A percentile compares a stretch with the other conserved stretches of the same genome.
Evolutionary conservation across 345 rosid species (phyloP).

Genomic region (Pseudoturritis turrita): DNA sequence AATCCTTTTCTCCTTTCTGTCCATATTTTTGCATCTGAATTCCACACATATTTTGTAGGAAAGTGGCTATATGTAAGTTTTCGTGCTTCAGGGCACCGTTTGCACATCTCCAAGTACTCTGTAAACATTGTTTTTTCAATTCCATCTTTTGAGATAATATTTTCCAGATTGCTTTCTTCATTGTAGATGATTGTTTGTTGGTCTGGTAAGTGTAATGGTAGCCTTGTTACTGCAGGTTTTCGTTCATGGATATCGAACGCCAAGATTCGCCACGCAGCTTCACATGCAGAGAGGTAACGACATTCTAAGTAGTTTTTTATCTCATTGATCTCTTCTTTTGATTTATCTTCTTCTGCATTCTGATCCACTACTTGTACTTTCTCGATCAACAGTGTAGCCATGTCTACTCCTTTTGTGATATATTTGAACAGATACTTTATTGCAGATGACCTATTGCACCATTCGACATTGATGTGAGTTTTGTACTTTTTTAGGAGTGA

Average conservation of each 20-base stretch:
- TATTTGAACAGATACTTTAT: conserved; percentile 3
- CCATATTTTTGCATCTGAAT: neutral
- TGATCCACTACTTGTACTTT: neutral
- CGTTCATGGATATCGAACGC: neutral
- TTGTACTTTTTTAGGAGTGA: neutral
- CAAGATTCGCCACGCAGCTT: neutral
- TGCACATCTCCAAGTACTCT: neutral
- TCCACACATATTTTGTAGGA: neutral
- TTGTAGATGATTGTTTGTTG: neutral
- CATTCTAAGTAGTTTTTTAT: neutral
- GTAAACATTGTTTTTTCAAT: neutral
- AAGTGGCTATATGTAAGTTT: neutral
- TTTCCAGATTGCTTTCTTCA: neutral
- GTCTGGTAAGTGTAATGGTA: neutral
- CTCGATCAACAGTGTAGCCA: neutral
- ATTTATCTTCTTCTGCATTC: neutral
- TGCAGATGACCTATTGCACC: neutral
- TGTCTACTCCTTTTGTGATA: neutral
- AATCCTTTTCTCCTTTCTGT: neutral
- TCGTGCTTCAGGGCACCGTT: neutral
- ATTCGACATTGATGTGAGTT: neutral
- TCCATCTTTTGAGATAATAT: neutral
- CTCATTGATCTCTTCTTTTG: neutral
- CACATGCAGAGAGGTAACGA: conserved; percentile 4
- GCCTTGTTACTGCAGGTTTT: neutral